Evolutionary conservation across 2,329 filamentous ascomycete species (phyloP).

Genomic region (Aureobasidium lini): DNA sequence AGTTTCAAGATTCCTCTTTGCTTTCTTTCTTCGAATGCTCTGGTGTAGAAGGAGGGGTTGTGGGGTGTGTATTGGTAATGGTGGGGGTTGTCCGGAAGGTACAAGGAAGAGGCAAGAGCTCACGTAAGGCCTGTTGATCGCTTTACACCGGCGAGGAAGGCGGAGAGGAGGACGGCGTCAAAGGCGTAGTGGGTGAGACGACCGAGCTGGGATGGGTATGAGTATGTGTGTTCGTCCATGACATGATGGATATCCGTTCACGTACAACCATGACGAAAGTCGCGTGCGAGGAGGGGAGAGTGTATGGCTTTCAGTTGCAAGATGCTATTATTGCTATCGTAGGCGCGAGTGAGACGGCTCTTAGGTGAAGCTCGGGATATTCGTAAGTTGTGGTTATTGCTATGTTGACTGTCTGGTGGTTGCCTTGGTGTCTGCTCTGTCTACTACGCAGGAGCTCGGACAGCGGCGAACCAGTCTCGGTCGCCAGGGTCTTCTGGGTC

Average conservation of each 20-base stretch:
- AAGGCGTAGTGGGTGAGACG: slow-evolving; percentile 91
- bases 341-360: not conserved
- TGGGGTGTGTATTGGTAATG: slow-evolving; percentile 14
- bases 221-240: slow-evolving; percentile 50
- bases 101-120: slow-evolving; percentile 36
- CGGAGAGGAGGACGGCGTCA: slow-evolving; percentile 90
- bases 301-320: not conserved
- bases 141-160: slow-evolving; percentile 93
- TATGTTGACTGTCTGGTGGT: not conserved
- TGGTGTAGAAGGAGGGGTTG: slow-evolving; percentile 1
- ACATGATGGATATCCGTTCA: slow-evolving; percentile 47
- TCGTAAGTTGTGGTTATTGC: not conserved
- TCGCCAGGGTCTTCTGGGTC: not conserved
- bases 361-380: not conserved
- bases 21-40: not conserved
- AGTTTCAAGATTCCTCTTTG: not conserved
- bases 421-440: not conserved
- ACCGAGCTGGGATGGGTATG: slow-evolving; percentile 65
- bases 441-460: not conserved
- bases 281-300: not conserved
- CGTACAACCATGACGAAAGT: slow-evolving; percentile 13
- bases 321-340: not conserved
- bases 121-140: slow-evolving; percentile 97
- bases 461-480: not conserved
- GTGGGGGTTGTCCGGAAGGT: not conserved